A percentile compares a stretch with the other conserved stretches of the same genome.
Evolutionary conservation across 148 eudicot species (phyloP).

Genomic region (Salicornia ramosissima): DNA sequence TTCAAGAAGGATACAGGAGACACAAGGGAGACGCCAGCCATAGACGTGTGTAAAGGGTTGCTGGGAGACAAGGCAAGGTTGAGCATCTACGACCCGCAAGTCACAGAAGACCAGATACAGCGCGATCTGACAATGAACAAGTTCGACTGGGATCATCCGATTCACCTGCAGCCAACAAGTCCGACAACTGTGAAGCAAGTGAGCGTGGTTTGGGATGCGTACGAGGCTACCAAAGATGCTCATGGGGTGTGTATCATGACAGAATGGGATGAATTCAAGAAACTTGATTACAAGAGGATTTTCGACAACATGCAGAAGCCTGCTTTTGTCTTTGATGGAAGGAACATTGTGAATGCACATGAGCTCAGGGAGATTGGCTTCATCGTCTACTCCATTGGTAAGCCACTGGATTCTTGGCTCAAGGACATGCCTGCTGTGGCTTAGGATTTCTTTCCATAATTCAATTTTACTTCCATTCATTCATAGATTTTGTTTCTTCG

Average conservation of each 20-base stretch:
- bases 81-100: conserved; percentile 73
- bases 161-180: conserved; percentile 58
- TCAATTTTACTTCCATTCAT: conserved; percentile 8
- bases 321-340: conserved; percentile 72
- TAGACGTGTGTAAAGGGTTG: conserved; percentile 69
- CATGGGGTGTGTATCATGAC: conserved; percentile 67
- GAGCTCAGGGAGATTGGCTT: conserved; percentile 63
- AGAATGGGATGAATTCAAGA: conserved; percentile 80
- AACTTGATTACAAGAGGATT: conserved; percentile 56
- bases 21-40: conserved; percentile 72
- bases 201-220: conserved; percentile 64
- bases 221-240: conserved; percentile 66
- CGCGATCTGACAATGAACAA: conserved; percentile 60
- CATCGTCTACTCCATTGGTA: conserved; percentile 74
- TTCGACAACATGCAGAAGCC: conserved; percentile 80
- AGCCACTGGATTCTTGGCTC: conserved; percentile 79
- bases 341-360: conserved; percentile 48
- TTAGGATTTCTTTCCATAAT: conserved; percentile 10
- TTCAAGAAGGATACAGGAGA: conserved; percentile 75
- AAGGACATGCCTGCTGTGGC: conserved; percentile 69
- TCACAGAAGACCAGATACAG: conserved; percentile 64
- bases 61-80: conserved; percentile 57
- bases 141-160: conserved; percentile 75
- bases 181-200: conserved; percentile 70
- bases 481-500: conserved; percentile 1